phyloP scores from a whole-genome alignment of 2,329 filamentous ascomycete species.

The Talaromyces piceae region DNA sequence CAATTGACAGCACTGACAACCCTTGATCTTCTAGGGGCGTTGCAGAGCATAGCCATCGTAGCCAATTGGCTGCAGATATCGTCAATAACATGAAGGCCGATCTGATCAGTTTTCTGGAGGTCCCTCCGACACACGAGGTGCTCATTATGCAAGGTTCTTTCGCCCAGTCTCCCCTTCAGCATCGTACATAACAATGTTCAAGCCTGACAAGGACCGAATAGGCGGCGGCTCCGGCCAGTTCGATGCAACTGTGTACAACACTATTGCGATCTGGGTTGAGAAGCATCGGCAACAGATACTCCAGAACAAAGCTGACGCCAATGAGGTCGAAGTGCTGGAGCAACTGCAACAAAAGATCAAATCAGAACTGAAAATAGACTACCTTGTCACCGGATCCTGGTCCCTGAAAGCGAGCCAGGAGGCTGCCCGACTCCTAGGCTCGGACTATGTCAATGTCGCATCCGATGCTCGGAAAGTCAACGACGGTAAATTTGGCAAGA shows the following conservation, averaged over 20 bases:
- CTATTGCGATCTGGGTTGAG: slow-evolving; percentile 75
- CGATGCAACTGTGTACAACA: slow-evolving; percentile 73
- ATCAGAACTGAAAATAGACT: slow-evolving; percentile 72
- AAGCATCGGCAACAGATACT: slow-evolving; percentile 52
- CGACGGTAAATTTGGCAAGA: slow-evolving; percentile 76
- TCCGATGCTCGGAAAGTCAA: slow-evolving; percentile 58
- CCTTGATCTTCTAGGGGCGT: slow-evolving; percentile 47
- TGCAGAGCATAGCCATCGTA: slow-evolving; percentile 86
- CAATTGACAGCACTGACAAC: not conserved
- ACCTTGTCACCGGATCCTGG: slow-evolving; percentile 85
- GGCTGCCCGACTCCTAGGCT: slow-evolving; percentile 66
- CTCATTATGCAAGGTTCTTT: slow-evolving; percentile 65
- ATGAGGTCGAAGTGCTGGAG: slow-evolving; percentile 47
- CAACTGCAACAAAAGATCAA: slow-evolving; percentile 59
- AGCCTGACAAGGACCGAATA: slow-evolving; percentile 2
- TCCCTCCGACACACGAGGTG: slow-evolving; percentile 80
- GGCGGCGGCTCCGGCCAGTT: slow-evolving; percentile 78
- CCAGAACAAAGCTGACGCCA: slow-evolving; percentile 22
- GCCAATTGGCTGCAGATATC: slow-evolving; percentile 67
- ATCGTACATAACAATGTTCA: not conserved
- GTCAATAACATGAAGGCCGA: slow-evolving; percentile 70
- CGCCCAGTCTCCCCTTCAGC: slow-evolving; percentile 36
- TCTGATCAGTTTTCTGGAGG: slow-evolving; percentile 65
- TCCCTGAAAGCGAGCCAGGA: slow-evolving; percentile 84
- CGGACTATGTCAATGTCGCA: slow-evolving; percentile 69